These are phyloP conservation scores for Tricharina praecox DNA, from an alignment of 495 filamentous ascomycete genomes.

Conservation along the genomic window DNA sequence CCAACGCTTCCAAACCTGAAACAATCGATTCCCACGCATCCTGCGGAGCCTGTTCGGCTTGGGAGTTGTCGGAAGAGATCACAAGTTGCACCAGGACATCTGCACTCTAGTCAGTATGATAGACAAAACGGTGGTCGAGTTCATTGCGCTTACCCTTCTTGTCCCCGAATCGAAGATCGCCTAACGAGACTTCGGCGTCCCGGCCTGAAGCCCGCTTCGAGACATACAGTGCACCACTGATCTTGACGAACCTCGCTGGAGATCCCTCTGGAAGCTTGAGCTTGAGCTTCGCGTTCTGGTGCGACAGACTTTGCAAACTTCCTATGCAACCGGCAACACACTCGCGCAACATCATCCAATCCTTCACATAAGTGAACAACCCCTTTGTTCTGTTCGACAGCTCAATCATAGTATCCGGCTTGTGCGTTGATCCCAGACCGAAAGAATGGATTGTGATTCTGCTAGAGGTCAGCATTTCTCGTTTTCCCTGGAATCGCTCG, in stretches of 20 bases:
- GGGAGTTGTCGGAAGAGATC: conserved; percentile 73
- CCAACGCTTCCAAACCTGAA: conserved; percentile 84
- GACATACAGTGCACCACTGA: conserved; percentile 88
- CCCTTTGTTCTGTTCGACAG: conserved; percentile 90
- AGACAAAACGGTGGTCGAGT: conserved; percentile 1
- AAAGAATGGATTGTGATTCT: conserved; percentile 95
- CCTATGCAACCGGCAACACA: conserved; percentile 91
- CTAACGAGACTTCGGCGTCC: conserved; percentile 83
- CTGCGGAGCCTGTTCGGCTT: conserved; percentile 73
- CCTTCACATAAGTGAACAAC: conserved; percentile 94
- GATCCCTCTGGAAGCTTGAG: conserved; percentile 89
- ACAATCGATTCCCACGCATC: conserved; percentile 96
- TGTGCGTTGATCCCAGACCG: conserved; percentile 89
- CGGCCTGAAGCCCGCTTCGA: conserved; percentile 95
- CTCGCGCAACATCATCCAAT: conserved; percentile 99
- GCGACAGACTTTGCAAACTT: conserved; percentile 86
- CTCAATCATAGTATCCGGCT: conserved; percentile 97
- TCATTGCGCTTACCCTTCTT: conserved; percentile 47
- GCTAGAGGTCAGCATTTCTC: conserved; percentile 23
- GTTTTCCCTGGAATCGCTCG: conserved; percentile 1
- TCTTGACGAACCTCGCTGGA: conserved; percentile 95
- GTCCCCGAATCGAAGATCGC: conserved; percentile 89
- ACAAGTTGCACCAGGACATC: conserved; percentile 92
- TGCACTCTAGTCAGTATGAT: conserved; percentile 22
- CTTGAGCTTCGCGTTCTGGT: conserved; percentile 96